A percentile compares a stretch with the other conserved stretches of the same genome.
Evolutionary conservation across 2,329 filamentous ascomycete genomes (phyloP).

Genomic region (Colletotrichum nymphaeae): DNA sequence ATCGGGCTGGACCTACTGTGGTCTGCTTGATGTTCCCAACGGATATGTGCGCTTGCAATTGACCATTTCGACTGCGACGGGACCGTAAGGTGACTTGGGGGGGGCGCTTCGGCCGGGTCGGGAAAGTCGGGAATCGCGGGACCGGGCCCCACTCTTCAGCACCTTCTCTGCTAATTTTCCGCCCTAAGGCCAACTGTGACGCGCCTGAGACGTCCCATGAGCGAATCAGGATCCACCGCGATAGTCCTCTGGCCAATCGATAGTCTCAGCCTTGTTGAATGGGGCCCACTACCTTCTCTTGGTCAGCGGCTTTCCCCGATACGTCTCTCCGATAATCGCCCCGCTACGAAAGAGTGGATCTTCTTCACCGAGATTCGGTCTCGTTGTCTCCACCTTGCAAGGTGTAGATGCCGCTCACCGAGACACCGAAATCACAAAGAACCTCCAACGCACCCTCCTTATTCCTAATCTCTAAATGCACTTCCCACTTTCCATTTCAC

Average conservation of each 20-base stretch:
- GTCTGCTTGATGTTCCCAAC: not conserved
- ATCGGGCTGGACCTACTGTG: not conserved
- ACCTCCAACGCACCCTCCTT: too few relatives aligned
- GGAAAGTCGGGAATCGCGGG: constrained; percentile 11
- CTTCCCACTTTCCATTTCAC: not conserved
- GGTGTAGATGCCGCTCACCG: not conserved
- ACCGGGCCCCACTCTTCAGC: not conserved
- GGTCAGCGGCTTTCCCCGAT: constrained; percentile 27
- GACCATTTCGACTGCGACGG: not conserved
- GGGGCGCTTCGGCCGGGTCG: not conserved
- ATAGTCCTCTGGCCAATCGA: not conserved
- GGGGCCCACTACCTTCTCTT: not conserved
- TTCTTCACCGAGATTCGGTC: not conserved
- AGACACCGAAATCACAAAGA: not conserved
- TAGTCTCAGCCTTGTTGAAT: rapidly evolving
- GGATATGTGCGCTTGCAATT: not conserved
- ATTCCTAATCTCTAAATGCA: not conserved
- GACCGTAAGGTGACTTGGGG: not conserved
- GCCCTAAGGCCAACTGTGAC: constrained; percentile 22
- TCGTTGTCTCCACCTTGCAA: not conserved
- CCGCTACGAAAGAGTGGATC: not conserved
- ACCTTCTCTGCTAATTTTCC: not conserved
- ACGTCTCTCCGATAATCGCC: not conserved
- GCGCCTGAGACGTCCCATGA: constrained; percentile 33
- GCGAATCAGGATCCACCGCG: constrained; percentile 9